Percentiles rank a stretch among this genome's conserved stretches.
Evolutionary conservation across 2,329 filamentous ascomycete species (phyloP).

Genomic region (Colletotrichum filicis): DNA sequence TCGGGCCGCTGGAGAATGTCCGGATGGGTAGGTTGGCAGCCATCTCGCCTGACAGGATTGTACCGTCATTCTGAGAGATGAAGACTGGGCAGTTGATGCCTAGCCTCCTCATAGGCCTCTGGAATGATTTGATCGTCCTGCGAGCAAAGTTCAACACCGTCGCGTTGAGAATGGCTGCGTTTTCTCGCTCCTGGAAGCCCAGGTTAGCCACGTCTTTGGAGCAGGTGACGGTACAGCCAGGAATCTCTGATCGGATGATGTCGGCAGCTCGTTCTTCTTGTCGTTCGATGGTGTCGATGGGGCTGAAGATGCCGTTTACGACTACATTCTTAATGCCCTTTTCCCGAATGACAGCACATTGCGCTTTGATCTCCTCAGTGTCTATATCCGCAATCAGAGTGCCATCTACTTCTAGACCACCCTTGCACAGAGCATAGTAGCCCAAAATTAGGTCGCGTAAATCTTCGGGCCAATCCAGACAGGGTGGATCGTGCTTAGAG

Average conservation of each 20-base stretch:
- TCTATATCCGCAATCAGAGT: constrained; percentile 56
- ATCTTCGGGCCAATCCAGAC: constrained; percentile 62
- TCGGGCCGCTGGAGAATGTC: constrained; percentile 72
- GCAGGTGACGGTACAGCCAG: constrained; percentile 50
- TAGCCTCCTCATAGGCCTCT: constrained; percentile 60
- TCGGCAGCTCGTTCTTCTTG: constrained; percentile 61
- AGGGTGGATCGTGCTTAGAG: constrained; percentile 60
- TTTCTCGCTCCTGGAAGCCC: constrained; percentile 70
- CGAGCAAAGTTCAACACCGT: constrained; percentile 68
- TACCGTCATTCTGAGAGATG: constrained; percentile 73
- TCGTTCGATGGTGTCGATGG: constrained; percentile 58
- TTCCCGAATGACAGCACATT: constrained; percentile 51
- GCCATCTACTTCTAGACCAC: constrained; percentile 64
- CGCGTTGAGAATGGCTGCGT: constrained; percentile 72
- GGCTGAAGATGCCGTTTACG: constrained; percentile 61
- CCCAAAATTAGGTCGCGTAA: constrained; percentile 58
- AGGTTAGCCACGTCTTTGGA: constrained; percentile 64
- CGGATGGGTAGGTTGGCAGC: constrained; percentile 68
- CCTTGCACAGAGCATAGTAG: constrained; percentile 56
- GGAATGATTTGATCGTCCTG: constrained; percentile 66
- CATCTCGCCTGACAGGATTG: constrained; percentile 62
- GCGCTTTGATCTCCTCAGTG: constrained; percentile 49
- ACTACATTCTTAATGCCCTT: constrained; percentile 60
- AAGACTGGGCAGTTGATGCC: constrained; percentile 65
- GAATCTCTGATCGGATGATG: constrained; percentile 51